phyloP scores from a whole-genome alignment of 208 protist species.

The Acanthamoeba castellanii region DNA sequence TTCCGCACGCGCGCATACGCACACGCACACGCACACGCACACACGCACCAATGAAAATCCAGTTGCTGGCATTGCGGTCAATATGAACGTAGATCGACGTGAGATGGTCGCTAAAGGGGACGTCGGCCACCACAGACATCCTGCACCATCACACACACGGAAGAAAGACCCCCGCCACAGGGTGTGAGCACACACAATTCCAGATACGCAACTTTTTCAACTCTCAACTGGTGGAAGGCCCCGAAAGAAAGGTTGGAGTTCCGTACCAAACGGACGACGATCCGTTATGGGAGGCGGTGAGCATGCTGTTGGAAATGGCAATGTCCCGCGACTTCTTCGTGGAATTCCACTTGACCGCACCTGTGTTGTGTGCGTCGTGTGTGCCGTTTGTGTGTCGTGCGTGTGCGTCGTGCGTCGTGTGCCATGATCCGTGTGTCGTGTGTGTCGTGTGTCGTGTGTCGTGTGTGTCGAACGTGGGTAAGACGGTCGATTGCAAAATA shows the following conservation, averaged over 20 bases:
- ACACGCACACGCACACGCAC: not conserved
- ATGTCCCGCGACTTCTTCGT: slow-evolving; percentile 5
- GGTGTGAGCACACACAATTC: not conserved
- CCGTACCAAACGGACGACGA: slow-evolving; percentile 1
- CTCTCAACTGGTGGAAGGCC: not conserved
- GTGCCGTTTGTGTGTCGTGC: not conserved
- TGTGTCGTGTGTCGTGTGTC: not conserved
- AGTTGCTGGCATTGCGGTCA: slow-evolving; percentile 13
- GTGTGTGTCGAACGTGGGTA: not conserved
- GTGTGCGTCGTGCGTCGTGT: not conserved
- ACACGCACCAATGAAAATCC: slow-evolving; percentile 29
- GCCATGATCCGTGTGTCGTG: not conserved
- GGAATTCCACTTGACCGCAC: not conserved
- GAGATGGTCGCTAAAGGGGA: slow-evolving; percentile 27
- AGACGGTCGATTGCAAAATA: not conserved
- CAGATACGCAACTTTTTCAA: not conserved
- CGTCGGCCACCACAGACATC: not conserved
- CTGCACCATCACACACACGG: not conserved
- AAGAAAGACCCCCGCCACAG: not conserved
- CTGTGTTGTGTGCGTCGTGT: not conserved
- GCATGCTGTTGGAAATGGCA: not conserved
- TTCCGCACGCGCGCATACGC: not conserved
- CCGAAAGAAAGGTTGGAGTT: not conserved
- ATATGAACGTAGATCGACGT: slow-evolving; percentile 1
- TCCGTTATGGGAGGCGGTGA: not conserved